Base-by-base conservation (phyloP, 2,329 filamentous ascomycete species). In the Emmonsiellopsis sp. region DNA sequence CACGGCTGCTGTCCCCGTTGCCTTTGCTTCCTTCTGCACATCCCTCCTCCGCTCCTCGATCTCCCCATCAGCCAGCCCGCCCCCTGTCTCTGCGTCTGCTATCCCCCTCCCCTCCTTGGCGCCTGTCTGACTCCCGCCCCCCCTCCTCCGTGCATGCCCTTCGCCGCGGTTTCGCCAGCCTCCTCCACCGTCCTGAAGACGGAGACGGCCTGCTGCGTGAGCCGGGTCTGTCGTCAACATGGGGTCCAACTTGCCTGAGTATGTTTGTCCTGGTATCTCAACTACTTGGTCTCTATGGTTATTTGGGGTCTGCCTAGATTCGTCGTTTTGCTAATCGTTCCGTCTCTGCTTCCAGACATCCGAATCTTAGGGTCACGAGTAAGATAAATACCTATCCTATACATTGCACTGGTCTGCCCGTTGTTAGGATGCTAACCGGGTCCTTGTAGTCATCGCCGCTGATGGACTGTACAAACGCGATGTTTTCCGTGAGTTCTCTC, bases 401-500 rank as follows among this genome's bases (percentile, higher is more conserved):
- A 57, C 57, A 54, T 49, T 56, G 56, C 52, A 53, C 53, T 55
- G 54, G 53, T 56, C 61, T 56, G 56, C 55, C 55, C 49, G 53
- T 42, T 55, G 14, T 42, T 5, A 46, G 17, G 11, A 32, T 53
- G 37, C 27, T 50, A 49, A 49, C 43, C 42, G 31, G 42, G 33
- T 52, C 37, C 48, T 63, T 62, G 17, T 71, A 97, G 93, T 98
- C 76, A 96, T 98, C 77, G 93, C 93, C 63, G 93, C 93, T 63
- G 93, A 98, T 79, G 93, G 93, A 56, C 80, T 98, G 61, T 97
- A 96, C 79, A 98, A 97, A 79, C 85, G 93, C 74, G 93, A 98
- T 88, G 91, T 98, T 57, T 97, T 98, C 74, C 83, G 93, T 97
- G 86, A 65, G 89, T 83, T 48, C 44, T 54, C 56, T 9, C 8